These are phyloP conservation scores for Pythium brachiatum DNA, from an alignment of 352 stramenopile genomes.

Conservation along the genomic window DNA sequence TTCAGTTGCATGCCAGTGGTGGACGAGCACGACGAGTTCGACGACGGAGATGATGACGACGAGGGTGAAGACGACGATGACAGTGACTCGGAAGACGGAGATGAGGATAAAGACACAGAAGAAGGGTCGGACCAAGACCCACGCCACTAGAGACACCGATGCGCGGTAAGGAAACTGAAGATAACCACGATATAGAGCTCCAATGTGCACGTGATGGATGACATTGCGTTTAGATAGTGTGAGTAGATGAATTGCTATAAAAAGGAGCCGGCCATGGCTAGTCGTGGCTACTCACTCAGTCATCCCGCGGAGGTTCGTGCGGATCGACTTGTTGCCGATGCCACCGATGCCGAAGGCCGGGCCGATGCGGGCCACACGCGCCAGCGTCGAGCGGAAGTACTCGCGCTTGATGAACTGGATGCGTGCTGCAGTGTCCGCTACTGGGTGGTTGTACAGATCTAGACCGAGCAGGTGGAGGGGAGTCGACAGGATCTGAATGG, in stretches of 20 bases:
- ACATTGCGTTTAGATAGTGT: background rate
- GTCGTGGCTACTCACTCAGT: background rate
- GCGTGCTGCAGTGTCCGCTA: conserved; percentile 16
- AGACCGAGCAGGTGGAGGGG: conserved; percentile 57
- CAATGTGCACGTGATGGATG: background rate
- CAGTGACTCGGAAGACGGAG: conserved; percentile 5
- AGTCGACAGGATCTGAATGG: conserved; percentile 56
- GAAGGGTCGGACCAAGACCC: background rate
- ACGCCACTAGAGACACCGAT: background rate
- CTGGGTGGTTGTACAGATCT: conserved; percentile 57
- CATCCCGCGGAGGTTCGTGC: conserved; percentile 13
- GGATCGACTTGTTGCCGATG: conserved; percentile 48
- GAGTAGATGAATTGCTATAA: background rate
- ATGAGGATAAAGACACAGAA: background rate
- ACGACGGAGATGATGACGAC: conserved; percentile 21
- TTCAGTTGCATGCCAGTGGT: conserved; percentile 68
- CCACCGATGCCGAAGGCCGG: conserved; percentile 64
- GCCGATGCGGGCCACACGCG: conserved; percentile 49
- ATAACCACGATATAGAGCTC: background rate
- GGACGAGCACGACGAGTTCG: conserved; percentile 36
- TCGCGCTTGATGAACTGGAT: conserved; percentile 44
- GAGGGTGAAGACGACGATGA: conserved; percentile 29
- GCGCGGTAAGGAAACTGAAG: conserved; percentile 10
- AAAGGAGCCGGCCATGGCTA: background rate
- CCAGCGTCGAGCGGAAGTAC: conserved; percentile 44